phyloP scores from a whole-genome alignment of 2,329 filamentous ascomycete genomes.

The Fusarium albidum region DNA sequence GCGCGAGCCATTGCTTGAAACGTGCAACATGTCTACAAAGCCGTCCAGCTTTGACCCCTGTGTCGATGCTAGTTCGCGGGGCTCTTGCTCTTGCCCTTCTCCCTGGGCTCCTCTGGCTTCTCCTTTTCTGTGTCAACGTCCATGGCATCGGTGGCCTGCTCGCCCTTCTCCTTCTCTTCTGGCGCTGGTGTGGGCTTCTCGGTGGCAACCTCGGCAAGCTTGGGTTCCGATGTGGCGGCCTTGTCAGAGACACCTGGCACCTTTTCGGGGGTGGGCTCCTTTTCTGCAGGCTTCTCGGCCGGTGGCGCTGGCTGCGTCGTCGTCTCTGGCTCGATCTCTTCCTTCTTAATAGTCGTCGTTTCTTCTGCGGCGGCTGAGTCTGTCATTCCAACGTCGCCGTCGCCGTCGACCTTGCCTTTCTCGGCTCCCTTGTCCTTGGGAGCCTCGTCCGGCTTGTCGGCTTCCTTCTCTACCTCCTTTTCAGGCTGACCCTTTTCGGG shows the following conservation, averaged over 20 bases:
- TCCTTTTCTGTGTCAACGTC: constrained; percentile 47
- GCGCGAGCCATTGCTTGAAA: constrained; percentile 22
- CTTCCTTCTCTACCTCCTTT: constrained; percentile 39
- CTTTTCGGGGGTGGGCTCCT: constrained; percentile 20
- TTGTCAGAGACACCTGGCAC: constrained; percentile 19
- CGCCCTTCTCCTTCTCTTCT: constrained; percentile 30
- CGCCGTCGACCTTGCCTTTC: constrained; percentile 50
- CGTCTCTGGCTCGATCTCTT: constrained; percentile 34
- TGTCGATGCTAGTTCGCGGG: constrained; percentile 28
- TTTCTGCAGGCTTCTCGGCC: constrained; percentile 32
- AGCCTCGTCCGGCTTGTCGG: constrained; percentile 17
- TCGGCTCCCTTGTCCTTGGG: constrained; percentile 32
- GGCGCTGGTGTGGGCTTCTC: constrained; percentile 28
- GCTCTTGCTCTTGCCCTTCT: constrained; percentile 42
- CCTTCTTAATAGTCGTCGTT: constrained; percentile 36
- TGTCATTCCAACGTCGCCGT: constrained; percentile 62
- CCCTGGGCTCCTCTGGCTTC: constrained; percentile 36
- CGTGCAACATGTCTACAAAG: constrained; percentile 23
- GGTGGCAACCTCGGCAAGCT: constrained; percentile 26
- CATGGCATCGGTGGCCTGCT: constrained; percentile 42
- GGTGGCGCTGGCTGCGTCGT: constrained; percentile 16
- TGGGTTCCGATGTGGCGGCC: constrained; percentile 24
- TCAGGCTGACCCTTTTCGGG: too few species aligned
- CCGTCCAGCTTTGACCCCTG: constrained; percentile 3
- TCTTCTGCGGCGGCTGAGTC: constrained; percentile 43